A percentile compares a stretch with the other conserved stretches of the same genome.
phyloP scores from a whole-genome alignment of 257 asterid genomes.

The Cordia subcordata region DNA sequence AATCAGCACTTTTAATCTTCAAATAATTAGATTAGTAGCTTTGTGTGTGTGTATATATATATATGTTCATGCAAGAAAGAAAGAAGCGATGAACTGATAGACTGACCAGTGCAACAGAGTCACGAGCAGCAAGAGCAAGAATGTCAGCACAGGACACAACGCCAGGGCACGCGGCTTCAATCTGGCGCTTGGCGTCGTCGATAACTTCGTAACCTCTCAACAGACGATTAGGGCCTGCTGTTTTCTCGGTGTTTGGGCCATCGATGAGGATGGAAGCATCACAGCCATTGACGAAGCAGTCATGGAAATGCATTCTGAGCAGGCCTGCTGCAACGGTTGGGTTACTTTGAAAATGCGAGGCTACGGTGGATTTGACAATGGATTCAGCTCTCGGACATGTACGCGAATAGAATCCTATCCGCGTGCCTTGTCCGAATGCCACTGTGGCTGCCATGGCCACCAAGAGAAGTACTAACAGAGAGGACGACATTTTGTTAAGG shows the following conservation, averaged over 20 bases:
- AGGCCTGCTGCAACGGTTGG: slow-evolving; percentile 61
- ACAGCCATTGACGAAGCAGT: slow-evolving; percentile 84
- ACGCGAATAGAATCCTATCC: slow-evolving; percentile 60
- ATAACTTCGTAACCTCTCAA: slow-evolving; percentile 72
- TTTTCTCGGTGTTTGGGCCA: slow-evolving; percentile 52
- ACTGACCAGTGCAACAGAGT: slow-evolving; percentile 53
- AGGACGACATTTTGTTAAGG: neutral
- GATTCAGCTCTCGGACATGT: slow-evolving; percentile 68
- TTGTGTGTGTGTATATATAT: too few species aligned
- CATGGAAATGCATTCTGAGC: slow-evolving; percentile 86
- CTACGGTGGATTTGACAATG: slow-evolving; percentile 51
- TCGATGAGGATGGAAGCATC: slow-evolving; percentile 69
- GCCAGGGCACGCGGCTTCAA: slow-evolving; percentile 62
- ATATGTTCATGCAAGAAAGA: neutral
- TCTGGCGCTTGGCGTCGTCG: slow-evolving; percentile 64
- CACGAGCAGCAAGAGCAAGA: slow-evolving; percentile 85
- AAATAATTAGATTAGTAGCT: too few species aligned
- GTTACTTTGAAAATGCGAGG: slow-evolving; percentile 35
- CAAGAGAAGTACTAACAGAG: neutral
- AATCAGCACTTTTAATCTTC: neutral
- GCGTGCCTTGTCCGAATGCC: slow-evolving; percentile 61
- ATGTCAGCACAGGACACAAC: slow-evolving; percentile 89
- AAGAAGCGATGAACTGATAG: neutral
- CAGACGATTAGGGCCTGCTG: slow-evolving; percentile 35
- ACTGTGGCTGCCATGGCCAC: slow-evolving; percentile 2